Evolutionary conservation across 306 rosid species (phyloP).

Genomic region (Begonia loranthoides): DNA sequence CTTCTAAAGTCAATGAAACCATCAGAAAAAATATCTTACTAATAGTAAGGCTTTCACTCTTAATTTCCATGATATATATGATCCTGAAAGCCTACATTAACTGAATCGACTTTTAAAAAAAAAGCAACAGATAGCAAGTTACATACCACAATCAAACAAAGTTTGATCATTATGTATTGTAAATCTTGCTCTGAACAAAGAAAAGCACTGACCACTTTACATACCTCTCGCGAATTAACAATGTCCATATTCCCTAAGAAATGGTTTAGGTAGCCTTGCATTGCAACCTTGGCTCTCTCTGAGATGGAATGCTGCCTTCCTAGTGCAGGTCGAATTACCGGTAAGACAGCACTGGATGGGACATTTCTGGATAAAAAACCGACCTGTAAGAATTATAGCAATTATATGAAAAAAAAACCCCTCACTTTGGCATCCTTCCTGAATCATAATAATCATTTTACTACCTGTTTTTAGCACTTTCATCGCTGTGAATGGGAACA

Average conservation of each 20-base stretch:
- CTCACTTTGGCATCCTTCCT: slow-evolving; percentile 8
- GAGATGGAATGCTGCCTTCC: slow-evolving; percentile 89
- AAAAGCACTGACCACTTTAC: not conserved
- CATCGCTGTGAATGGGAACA: slow-evolving; percentile 52
- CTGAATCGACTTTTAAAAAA: too few relatives aligned
- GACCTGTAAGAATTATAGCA: slow-evolving; percentile 12
- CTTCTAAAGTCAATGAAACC: too few relatives aligned
- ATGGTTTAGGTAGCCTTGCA: slow-evolving; percentile 98
- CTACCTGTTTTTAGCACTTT: slow-evolving; percentile 68
- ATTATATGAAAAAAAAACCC: slow-evolving; percentile 11
- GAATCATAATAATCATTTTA: not conserved
- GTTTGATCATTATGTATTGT: too few relatives aligned
- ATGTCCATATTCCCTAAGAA: slow-evolving; percentile 85
- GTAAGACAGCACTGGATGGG: slow-evolving; percentile 95
- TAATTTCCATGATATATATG: too few relatives aligned
- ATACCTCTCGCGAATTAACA: slow-evolving; percentile 94
- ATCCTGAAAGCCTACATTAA: too few relatives aligned
- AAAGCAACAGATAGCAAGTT: too few relatives aligned
- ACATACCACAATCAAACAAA: too few relatives aligned
- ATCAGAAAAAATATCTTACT: too few relatives aligned
- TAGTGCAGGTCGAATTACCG: slow-evolving; percentile 85
- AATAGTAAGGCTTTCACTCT: too few relatives aligned
- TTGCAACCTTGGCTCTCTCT: slow-evolving; percentile 82
- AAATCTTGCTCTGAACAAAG: too few relatives aligned
- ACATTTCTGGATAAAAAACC: slow-evolving; percentile 69